Conservation (phyloP, 768 basidiomycete species). For the Gymnopilus junonius region DNA sequence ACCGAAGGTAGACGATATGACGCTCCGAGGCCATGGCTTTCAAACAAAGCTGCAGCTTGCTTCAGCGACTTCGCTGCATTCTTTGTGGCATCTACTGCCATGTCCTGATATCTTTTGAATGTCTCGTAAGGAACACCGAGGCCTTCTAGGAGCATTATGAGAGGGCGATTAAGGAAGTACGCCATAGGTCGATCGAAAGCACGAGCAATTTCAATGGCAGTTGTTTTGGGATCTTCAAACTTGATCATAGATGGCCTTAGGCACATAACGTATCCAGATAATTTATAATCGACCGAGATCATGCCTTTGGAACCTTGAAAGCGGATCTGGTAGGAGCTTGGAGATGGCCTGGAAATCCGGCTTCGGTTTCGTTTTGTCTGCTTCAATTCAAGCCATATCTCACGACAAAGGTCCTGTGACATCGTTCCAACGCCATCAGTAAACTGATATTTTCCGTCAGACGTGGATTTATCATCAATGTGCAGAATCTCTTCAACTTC, state of each 20-base stretch:
- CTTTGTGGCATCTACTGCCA: conserved; percentile 52
- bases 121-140: conserved; percentile 59
- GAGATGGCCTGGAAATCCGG: conserved; percentile 35
- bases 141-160: conserved; percentile 69
- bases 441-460: conserved; percentile 48
- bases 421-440: conserved; percentile 77
- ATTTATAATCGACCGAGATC: conserved; percentile 57
- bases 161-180: conserved; percentile 63
- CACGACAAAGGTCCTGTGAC: conserved; percentile 54
- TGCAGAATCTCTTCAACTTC: conserved; percentile 52
- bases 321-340: conserved; percentile 63
- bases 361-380: conserved; percentile 37
- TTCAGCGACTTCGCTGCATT: conserved; percentile 45
- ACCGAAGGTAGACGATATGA: conserved; percentile 61
- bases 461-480: conserved; percentile 38
- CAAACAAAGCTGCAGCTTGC: conserved; percentile 53
- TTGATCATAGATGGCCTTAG: conserved; percentile 71
- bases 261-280: conserved; percentile 53
- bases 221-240: conserved; percentile 53
- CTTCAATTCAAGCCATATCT: conserved; percentile 49
- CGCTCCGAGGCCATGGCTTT: conserved; percentile 58
- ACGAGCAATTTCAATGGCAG: conserved; percentile 63
- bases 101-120: conserved; percentile 58
- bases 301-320: conserved; percentile 71
- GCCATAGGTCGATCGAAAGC: conserved; percentile 63